Percentiles rank a stretch among this genome's conserved stretches.
phyloP scores from a whole-genome alignment of 1,284 basidiomycete species.

The Puccinia horiana region DNA sequence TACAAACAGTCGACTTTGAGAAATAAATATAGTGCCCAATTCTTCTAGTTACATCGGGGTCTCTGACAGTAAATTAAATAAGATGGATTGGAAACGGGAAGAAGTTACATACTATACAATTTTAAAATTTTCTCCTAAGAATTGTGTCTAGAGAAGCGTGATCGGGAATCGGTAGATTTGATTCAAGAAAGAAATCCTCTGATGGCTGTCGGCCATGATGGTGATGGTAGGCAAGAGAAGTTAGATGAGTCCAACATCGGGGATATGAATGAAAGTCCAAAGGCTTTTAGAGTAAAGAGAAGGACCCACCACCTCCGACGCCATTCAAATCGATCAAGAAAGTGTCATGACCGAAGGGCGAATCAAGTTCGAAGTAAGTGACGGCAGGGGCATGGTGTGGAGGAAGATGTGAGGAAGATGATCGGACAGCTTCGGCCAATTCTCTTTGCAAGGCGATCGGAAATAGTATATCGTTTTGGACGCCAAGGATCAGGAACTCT shows the following conservation, averaged over 20 bases:
- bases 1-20: no score
- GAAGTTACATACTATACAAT: not conserved
- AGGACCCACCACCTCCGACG: slow-evolving; percentile 38
- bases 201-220: not conserved
- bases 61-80: no score
- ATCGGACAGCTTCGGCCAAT: slow-evolving; percentile 83
- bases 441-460: slow-evolving; percentile 97
- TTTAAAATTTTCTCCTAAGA: not conserved
- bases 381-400: slow-evolving; percentile 69
- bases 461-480: slow-evolving; percentile 95
- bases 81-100: no score
- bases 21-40: no score
- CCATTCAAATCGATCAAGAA: slow-evolving; percentile 66
- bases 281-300: not conserved
- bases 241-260: not conserved
- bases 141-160: not conserved
- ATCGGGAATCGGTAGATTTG: no score
- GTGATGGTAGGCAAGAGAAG: not conserved
- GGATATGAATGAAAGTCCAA: not conserved
- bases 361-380: slow-evolving; percentile 94
- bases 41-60: no score
- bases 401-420: slow-evolving; percentile 62
- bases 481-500: slow-evolving; percentile 85
- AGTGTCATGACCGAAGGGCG: slow-evolving; percentile 93
- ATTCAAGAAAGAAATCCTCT: slow-evolving; percentile 28